phyloP scores from a whole-genome alignment of 2,329 filamentous ascomycete species.

The Immersiporthe knoxdaviesiana region DNA sequence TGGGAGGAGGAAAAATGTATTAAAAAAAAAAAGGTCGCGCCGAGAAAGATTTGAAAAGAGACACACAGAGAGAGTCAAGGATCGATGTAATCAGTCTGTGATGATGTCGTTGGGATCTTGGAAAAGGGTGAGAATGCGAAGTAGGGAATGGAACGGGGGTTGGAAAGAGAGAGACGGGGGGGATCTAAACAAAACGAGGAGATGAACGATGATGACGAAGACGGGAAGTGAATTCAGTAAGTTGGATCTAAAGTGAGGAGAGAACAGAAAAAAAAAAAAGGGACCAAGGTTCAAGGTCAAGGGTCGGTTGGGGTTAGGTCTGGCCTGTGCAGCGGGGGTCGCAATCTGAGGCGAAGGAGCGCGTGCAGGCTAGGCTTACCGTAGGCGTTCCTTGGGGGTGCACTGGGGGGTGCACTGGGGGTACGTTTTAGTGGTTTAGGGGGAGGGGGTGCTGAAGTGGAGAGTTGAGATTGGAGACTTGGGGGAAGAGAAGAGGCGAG shows the following conservation, averaged over 20 bases:
- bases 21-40: not conserved
- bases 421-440: too few species aligned
- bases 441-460: not conserved
- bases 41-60: not conserved
- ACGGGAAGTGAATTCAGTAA: not conserved
- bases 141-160: constrained; percentile 9
- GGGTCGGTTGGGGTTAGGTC: not conserved
- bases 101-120: not conserved
- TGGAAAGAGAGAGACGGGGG: not conserved
- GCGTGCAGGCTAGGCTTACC: not conserved
- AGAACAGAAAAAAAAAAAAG: constrained; percentile 9
- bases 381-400: not conserved
- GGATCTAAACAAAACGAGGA: constrained; percentile 7
- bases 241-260: not conserved
- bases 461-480: constrained; percentile 1
- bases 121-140: not conserved
- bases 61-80: not conserved
- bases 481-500: constrained; percentile 1
- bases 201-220: constrained; percentile 13
- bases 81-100: not conserved
- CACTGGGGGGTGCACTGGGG: too few species aligned
- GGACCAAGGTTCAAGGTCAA: constrained; percentile 1
- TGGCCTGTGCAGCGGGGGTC: not conserved
- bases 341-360: constrained; percentile 16
- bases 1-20: not conserved